A percentile compares a stretch with the other conserved stretches of the same genome.
Evolutionary conservation across 305 asterid species (phyloP).

Genomic region (Coffea humblotiana): DNA sequence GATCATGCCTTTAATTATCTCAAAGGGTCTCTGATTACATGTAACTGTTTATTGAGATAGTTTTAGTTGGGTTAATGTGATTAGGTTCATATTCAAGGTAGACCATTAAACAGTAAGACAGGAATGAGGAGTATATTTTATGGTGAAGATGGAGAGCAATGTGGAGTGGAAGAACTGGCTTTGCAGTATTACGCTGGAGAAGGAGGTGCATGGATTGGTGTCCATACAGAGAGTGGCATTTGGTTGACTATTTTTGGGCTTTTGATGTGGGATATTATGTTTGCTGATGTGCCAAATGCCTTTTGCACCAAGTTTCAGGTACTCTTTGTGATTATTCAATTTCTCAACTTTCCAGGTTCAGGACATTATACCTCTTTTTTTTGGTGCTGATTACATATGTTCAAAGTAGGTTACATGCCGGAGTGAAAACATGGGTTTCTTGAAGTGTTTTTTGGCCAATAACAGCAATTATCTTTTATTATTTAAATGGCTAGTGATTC

Average conservation of each 20-base stretch:
- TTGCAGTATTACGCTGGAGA: conserved; percentile 87
- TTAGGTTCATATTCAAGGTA: conserved; percentile 82
- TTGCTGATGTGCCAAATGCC: conserved; percentile 82
- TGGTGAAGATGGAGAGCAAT: conserved; percentile 82
- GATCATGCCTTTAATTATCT: background rate
- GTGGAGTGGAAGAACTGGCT: conserved; percentile 95
- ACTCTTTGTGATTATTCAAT: background rate
- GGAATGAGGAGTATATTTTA: conserved; percentile 83
- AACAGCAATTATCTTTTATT: background rate
- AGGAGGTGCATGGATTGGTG: conserved; percentile 94
- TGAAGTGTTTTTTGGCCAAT: background rate
- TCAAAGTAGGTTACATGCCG: background rate
- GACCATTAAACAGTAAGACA: conserved; percentile 67
- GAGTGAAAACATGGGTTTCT: background rate
- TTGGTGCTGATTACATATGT: background rate
- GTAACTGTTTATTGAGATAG: background rate
- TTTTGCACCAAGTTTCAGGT: conserved; percentile 91
- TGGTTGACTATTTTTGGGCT: conserved; percentile 90
- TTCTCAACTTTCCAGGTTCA: background rate
- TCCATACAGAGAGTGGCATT: conserved; percentile 94
- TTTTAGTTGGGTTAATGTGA: conserved; percentile 10
- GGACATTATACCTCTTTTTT: background rate
- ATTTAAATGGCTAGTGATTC: too few relatives aligned
- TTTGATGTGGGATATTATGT: conserved; percentile 86
- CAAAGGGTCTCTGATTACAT: background rate